Evolutionary conservation across 1,284 basidiomycete species (phyloP).

Genomic region (Leccinum angustisporum): DNA sequence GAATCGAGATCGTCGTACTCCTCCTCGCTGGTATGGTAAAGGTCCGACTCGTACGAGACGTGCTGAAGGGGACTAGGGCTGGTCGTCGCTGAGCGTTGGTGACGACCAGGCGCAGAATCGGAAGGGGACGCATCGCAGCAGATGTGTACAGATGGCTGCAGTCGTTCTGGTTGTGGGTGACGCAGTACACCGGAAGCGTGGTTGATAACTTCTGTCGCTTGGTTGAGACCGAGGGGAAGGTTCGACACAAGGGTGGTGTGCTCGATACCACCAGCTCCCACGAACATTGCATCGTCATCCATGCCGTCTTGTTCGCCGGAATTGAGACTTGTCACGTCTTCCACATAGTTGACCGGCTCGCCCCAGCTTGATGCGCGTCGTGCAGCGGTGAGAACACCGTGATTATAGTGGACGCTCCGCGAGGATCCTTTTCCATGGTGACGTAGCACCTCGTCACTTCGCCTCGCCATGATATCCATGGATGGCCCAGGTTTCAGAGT

Average conservation of each 20-base stretch:
- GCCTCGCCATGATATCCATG: constrained; percentile 27
- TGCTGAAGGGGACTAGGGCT: constrained; percentile 46
- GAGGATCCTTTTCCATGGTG: constrained; percentile 23
- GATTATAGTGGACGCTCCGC: constrained; percentile 30
- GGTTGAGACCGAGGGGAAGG: constrained; percentile 36
- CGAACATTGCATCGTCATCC: constrained; percentile 46
- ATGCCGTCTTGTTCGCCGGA: constrained; percentile 47
- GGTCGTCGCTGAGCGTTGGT: constrained; percentile 35
- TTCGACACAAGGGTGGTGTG: constrained; percentile 42
- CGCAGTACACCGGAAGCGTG: constrained; percentile 24
- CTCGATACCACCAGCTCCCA: constrained; percentile 55
- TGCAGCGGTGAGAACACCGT: constrained; percentile 39
- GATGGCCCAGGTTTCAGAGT: constrained; percentile 18
- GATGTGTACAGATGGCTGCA: constrained; percentile 23
- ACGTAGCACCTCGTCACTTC: constrained; percentile 38
- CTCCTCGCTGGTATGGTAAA: constrained; percentile 29
- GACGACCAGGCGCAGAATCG: constrained; percentile 29
- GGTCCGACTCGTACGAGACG: constrained; percentile 36
- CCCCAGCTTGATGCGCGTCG: constrained; percentile 67
- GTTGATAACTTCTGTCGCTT: constrained; percentile 30
- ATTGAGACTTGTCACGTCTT: constrained; percentile 52
- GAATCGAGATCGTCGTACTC: constrained; percentile 35
- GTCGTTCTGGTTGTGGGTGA: constrained; percentile 32
- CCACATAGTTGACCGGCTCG: constrained; percentile 44
- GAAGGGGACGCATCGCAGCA: constrained; percentile 28